Conservation (phyloP, 352 stramenopile species). For the Peronospora destructor region DNA sequence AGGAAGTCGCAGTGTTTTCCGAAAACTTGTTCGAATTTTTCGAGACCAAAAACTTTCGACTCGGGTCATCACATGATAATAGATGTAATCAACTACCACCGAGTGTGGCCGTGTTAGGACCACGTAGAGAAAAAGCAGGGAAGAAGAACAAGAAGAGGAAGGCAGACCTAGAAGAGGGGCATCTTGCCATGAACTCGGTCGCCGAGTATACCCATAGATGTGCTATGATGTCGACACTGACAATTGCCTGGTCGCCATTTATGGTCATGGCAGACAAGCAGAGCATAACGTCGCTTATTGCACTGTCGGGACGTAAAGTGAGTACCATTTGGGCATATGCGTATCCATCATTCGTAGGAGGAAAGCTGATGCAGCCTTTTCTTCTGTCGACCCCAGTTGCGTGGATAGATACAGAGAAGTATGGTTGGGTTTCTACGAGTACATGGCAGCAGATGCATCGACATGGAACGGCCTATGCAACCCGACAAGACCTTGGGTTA, state of each 20-base stretch:
- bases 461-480: constrained; percentile 13
- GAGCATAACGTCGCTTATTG: constrained; percentile 54
- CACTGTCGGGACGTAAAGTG: constrained; percentile 51
- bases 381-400: constrained; percentile 37
- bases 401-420: constrained; percentile 63
- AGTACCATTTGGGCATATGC: constrained; percentile 68
- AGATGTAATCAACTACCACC: constrained; percentile 15
- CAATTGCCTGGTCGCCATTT: constrained; percentile 68
- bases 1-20: constrained; percentile 60
- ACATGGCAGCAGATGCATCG: constrained; percentile 64
- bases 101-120: constrained; percentile 19
- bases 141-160: constrained; percentile 22
- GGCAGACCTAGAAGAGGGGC: constrained; percentile 4
- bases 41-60: constrained; percentile 33
- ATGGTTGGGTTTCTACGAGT: constrained; percentile 62
- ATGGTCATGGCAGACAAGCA: constrained; percentile 37
- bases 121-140: constrained; percentile 18
- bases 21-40: constrained; percentile 64
- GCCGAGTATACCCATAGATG: constrained; percentile 54
- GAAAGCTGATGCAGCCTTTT: constrained; percentile 17
- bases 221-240: constrained; percentile 53
- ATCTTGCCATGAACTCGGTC: constrained; percentile 30
- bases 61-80: constrained; percentile 16
- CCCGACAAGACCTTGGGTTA: constrained; percentile 27
- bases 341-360: constrained; percentile 33